A percentile compares a stretch with the other conserved stretches of the same genome.
These are phyloP conservation scores for Leccinum fuscescens DNA, from an alignment of 1,284 basidiomycete species.

Conservation along the genomic window DNA sequence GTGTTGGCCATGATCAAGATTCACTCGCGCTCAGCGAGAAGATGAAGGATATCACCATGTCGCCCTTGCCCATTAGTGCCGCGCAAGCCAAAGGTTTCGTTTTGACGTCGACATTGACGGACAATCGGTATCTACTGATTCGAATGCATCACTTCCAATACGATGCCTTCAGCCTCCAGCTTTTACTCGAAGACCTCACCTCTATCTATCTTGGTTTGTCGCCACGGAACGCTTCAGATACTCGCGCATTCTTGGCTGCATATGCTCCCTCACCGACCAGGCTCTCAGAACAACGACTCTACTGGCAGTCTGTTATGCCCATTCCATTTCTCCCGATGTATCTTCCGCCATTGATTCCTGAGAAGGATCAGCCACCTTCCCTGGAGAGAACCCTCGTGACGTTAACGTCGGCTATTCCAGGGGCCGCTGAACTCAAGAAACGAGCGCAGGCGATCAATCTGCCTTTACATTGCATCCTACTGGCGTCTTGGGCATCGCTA, in stretches of 20 bases:
- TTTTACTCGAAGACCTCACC: conserved; percentile 43
- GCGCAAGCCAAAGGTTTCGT: conserved; percentile 39
- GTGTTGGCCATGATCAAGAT: conserved; percentile 24
- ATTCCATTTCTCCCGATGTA: conserved; percentile 28
- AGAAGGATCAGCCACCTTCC: not conserved
- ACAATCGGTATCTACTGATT: conserved; percentile 38
- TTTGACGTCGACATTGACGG: conserved; percentile 24
- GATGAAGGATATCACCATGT: conserved; percentile 37
- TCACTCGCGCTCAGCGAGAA: conserved; percentile 25
- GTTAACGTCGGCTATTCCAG: conserved; percentile 21
- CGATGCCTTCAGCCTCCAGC: conserved; percentile 47
- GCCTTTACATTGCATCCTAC: conserved; percentile 41
- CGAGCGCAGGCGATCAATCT: conserved; percentile 30
- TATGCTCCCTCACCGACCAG: conserved; percentile 25
- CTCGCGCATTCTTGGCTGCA: conserved; percentile 34
- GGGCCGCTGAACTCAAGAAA: conserved; percentile 24
- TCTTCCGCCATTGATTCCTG: conserved; percentile 32
- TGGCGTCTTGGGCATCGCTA: conserved; percentile 46
- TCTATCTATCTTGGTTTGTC: conserved; percentile 35
- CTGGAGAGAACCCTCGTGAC: conserved; percentile 22
- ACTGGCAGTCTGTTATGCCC: conserved; percentile 41
- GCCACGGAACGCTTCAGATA: conserved; percentile 31
- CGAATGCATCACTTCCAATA: conserved; percentile 53
- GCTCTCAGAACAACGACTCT: conserved; percentile 36
- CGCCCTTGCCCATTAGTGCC: conserved; percentile 34